Evolutionary conservation across 306 rosid genomes (phyloP), one percentile per base, ranked within the genome.

Genomic region (Quercus cerris): DNA sequence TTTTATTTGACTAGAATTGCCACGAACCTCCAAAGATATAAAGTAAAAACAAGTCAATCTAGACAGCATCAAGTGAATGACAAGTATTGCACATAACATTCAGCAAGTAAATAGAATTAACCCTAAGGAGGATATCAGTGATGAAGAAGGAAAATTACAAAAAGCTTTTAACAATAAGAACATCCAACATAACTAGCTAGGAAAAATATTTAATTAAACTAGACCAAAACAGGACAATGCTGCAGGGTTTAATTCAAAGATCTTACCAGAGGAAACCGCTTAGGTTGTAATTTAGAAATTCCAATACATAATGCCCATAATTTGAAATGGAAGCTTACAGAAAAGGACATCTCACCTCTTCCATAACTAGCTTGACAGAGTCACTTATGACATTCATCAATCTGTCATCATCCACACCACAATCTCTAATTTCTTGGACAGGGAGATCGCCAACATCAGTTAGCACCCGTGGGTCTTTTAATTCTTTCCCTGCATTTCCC

Each of bases 381-480:
- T 96, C 98, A 76, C 94, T 70, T n/a, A 96, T 85, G 46, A 96
- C 98, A 66, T 85, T 91, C 99, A 96, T 96, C 86, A 96, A 78
- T 80, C 92, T 89, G 80, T 91, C 88, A 75, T 96, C 99, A 73
- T 88, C 85, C 13, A 90, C 92, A 5, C 96, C 97, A 78, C 95
- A 94, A 74, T 94, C 99, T 80, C 99, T 86, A 85, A 96, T 88
- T 85, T 96, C 99, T 86, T 93, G 98, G 77, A 96, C 91, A 51
- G 99, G 99, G 56, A 96, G 90, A 83, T 96, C 98, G 20, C 99
- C 98, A 33, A 93, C 99, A 87, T 93, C 98, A 23, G 94, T 93
- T 71, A 96, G 89, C 79, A 96, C 97, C 56, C 98, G 79, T 7
- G 97, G 93, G 57, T 96, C 99, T 12, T 74, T 83, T 73, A 96